Evolutionary conservation across 768 basidiomycete genomes (phyloP), one percentile per base, ranked within the genome.

Genomic region (Hericium erinaceus): DNA sequence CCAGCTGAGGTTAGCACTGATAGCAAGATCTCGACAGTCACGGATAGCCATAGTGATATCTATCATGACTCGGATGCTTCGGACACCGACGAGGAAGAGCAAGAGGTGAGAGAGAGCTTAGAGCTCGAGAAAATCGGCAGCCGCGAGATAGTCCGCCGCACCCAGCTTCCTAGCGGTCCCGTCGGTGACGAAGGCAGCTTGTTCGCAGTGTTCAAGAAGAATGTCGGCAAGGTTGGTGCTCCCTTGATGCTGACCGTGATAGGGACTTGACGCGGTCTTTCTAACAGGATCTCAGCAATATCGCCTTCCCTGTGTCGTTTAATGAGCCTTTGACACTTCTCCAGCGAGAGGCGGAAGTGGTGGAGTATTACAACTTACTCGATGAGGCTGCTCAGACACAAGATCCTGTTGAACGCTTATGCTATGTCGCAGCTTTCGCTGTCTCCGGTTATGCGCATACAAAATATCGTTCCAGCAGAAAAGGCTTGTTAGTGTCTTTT

Each of bases 311-410:
- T n/a, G 89, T 94, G 2, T 81, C 85, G 2, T 95, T 94, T 73
- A 95, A 95, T 62, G 92, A 95, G 64, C 92, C 92, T 33, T 70
- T 95, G 39, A 89, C 87, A 0, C 75, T 95, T 44, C 75, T 93
- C 10, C 92, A 95, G 69, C 77, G 88, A 60, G 76, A 80, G 37
- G 91, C 91, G 0, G 92, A 93, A 70, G 91, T 92, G 67, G 66
- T 92, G 12, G 92, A 94, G 72, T 93, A 93, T 63, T 77, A 80
- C 53, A 72, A 76, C 46, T 72, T 94, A 8, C 73, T 93, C n/a
- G 74, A 78, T 39, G 80, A 83, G 64, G 92, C 90, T 20, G 82
- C 77, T 2, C 69, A 72, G 13, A 67, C 80, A 18, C 68, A 68
- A 12, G 83, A 91, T 63, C 75, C 86, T 3, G 71, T 85, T 22